Evolutionary conservation across 805 yeast species (phyloP).

Genomic region (Torulaspora quercuum): DNA sequence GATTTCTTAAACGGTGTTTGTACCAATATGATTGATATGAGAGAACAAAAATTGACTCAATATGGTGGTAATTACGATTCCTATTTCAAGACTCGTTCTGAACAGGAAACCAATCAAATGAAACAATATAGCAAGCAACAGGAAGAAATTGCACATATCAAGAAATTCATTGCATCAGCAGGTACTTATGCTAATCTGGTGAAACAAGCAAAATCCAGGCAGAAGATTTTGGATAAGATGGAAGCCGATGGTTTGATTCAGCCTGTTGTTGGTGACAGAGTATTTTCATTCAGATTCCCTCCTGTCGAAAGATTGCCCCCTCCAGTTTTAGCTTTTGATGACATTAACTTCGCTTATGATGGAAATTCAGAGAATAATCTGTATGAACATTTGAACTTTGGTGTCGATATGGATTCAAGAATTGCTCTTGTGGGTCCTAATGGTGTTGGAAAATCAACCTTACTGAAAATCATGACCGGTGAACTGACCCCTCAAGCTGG

Average conservation of each 20-base stretch:
- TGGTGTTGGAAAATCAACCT: slow-evolving; percentile 98
- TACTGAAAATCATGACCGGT: slow-evolving; percentile 96
- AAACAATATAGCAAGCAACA: slow-evolving; percentile 96
- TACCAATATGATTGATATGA: slow-evolving; percentile 97
- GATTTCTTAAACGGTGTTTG: slow-evolving; percentile 99
- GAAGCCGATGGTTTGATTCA: slow-evolving; percentile 97
- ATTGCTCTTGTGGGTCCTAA: slow-evolving; percentile 97
- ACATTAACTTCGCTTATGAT: slow-evolving; percentile 87
- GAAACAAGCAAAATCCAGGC: slow-evolving; percentile 98
- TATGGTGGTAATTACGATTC: slow-evolving; percentile 99
- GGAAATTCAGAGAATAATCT: slow-evolving; percentile 79
- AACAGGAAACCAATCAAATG: slow-evolving; percentile 95
- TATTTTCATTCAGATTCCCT: slow-evolving; percentile 90
- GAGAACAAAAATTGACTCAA: slow-evolving; percentile 65
- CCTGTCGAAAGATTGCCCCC: slow-evolving; percentile 97
- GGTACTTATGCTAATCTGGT: slow-evolving; percentile 99
- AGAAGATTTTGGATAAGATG: slow-evolving; percentile 98
- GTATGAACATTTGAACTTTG: slow-evolving; percentile 88
- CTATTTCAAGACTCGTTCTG: slow-evolving; percentile 89
- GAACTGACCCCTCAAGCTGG: slow-evolving; percentile 84
- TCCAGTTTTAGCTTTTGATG: slow-evolving; percentile 95
- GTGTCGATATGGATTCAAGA: slow-evolving; percentile 99
- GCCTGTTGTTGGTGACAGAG: slow-evolving; percentile 89
- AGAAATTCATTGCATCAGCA: slow-evolving; percentile 98
- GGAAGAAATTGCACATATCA: slow-evolving; percentile 97